A percentile compares a stretch with the other conserved stretches of the same genome.
Conservation (phyloP, 2,329 filamentous ascomycete species). For the Colletotrichum nymphaeae region DNA sequence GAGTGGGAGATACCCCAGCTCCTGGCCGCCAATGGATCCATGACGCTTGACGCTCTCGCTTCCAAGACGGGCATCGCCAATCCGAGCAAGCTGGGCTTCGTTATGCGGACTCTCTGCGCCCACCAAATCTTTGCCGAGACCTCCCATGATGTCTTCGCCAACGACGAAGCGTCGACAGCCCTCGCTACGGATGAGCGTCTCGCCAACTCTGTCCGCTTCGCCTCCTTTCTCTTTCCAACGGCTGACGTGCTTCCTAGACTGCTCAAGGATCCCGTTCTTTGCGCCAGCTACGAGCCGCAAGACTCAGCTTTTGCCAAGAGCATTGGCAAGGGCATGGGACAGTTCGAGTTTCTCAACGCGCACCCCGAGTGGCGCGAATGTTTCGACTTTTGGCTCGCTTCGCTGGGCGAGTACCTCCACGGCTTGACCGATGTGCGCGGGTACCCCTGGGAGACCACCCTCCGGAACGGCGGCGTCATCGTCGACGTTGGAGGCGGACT, state of each 20-base stretch:
- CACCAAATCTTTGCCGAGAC: constrained; percentile 29
- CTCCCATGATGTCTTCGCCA: constrained; percentile 17
- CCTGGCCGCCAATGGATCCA: constrained; percentile 15
- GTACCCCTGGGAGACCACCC: constrained; percentile 14
- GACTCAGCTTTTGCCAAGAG: constrained; percentile 25
- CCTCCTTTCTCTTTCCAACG: constrained; percentile 26
- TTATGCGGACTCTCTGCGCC: constrained; percentile 29
- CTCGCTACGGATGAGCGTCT: constrained; percentile 20
- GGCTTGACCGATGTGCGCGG: constrained; percentile 28
- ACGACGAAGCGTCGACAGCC: constrained; percentile 23
- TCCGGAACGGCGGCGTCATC: constrained; percentile 19
- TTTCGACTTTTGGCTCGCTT: constrained; percentile 22
- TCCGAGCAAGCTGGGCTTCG: constrained; percentile 22
- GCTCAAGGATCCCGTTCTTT: constrained; percentile 19
- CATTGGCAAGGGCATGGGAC: constrained; percentile 26
- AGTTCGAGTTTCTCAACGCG: constrained; percentile 29
- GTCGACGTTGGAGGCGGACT: constrained; percentile 29
- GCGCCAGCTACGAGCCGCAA: constrained; percentile 19
- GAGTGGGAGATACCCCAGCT: constrained; percentile 26
- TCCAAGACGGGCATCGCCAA: constrained; percentile 22
- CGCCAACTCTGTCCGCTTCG: constrained; percentile 22
- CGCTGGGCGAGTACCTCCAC: constrained; percentile 18
- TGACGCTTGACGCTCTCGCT: constrained; percentile 12
- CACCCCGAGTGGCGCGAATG: constrained; percentile 27
- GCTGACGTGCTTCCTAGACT: constrained; percentile 17